Evolutionary conservation across 768 basidiomycete genomes (phyloP).

Genomic region (Kwoniella mangroviensis): DNA sequence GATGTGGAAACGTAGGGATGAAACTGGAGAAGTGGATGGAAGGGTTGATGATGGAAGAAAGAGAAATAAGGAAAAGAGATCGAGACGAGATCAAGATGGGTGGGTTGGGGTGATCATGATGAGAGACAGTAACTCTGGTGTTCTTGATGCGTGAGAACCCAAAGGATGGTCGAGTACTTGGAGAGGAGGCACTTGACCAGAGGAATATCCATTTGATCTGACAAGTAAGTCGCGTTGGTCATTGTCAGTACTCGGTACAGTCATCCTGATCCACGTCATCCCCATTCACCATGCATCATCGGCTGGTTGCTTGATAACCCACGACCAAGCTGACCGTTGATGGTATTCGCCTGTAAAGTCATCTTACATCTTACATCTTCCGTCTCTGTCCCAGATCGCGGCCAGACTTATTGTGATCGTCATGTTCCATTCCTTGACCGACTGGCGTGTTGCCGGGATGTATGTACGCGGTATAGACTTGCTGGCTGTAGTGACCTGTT

Average conservation of each 20-base stretch:
- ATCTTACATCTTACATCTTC: no score
- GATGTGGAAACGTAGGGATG: neutral
- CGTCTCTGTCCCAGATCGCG: no score
- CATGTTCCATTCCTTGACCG: no score
- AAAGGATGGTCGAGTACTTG: no score
- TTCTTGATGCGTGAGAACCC: no score
- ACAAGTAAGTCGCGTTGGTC: neutral
- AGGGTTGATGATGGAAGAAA: neutral
- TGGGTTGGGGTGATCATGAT: neutral
- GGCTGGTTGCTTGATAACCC: no score
- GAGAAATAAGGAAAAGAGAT: neutral
- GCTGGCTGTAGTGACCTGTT: no score
- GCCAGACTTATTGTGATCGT: no score
- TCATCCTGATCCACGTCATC: neutral
- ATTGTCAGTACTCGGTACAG: neutral
- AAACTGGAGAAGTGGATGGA: constrained; percentile 2
- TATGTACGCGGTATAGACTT: no score
- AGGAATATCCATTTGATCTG: neutral
- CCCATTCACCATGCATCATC: neutral
- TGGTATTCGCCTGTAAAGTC: no score
- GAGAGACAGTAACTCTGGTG: neutral
- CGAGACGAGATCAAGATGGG: neutral
- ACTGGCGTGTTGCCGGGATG: no score
- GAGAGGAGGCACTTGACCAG: neutral
- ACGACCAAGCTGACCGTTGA: no score